Base-by-base conservation (phyloP, 441 rosid genomes). In the Rhodomyrtus psidioides region DNA sequence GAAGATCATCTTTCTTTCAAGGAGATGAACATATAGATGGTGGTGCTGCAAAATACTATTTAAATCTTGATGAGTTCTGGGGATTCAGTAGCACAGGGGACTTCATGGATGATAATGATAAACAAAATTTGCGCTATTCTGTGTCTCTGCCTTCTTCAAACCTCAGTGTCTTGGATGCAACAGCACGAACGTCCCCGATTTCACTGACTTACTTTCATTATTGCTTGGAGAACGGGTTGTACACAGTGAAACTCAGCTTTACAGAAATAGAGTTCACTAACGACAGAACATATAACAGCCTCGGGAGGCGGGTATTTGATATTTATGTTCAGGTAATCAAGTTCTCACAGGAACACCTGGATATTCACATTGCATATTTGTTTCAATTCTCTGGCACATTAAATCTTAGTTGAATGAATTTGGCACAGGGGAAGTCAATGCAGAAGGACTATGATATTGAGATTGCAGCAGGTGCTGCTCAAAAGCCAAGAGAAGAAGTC, bases 121-220 rank as follows among this genome's bases (percentile, higher is more conserved):
- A 85, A 87, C 60, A 59, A 82, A 85, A 91, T 86, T 62, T 82
- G 57, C 86, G 86, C n/a, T 88, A 83, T 83, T 21, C 87, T 19
- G 42, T 76, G 76, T 83, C 74, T 30, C 55, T 76, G 54, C 54
- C 27, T 6, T 51, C 84, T 23, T 75, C 87, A 5, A 83, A 88
- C 81, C 84, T 88, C 75, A 87, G 49, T 21, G 89, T n/a, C 16
- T 85, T 93, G 88, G 91, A 93, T 70, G 27, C 34, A 65, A 90
- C 92, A 28, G 95, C 94, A 19, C 95, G 97, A 26, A 86, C n/a
- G 26, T 70, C 94, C 62, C 97, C 97, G 2, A 85, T 94, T 84
- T 91, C 94, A n/a, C 93, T 94, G 30, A 91, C 94, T 17, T 94
- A 94, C 88, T 90, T 92, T 91, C 93, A 91, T 89, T 87, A 91